Conservation (phyloP, 495 filamentous ascomycete genomes). For the Penicillium coffeae region DNA sequence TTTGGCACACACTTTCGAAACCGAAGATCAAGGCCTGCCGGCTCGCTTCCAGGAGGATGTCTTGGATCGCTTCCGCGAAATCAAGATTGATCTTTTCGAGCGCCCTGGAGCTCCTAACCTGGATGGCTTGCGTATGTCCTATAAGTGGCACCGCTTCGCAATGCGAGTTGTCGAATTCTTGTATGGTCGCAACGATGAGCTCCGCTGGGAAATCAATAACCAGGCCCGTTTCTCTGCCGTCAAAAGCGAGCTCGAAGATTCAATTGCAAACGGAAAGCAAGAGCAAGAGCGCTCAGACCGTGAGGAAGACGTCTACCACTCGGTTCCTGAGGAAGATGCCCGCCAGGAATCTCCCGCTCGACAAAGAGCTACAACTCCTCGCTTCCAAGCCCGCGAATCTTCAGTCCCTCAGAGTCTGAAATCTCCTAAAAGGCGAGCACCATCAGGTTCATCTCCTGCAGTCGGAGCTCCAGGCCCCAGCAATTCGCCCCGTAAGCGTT, state of each 20-base stretch:
- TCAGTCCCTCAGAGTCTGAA: background rate
- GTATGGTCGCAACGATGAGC: background rate
- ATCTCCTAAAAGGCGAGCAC: background rate
- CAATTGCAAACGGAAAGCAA: background rate
- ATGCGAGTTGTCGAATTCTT: slow-evolving; percentile 2
- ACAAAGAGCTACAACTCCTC: no score
- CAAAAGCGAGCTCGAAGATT: background rate
- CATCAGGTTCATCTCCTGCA: background rate
- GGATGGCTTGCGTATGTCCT: slow-evolving; percentile 20
- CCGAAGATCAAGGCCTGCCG: slow-evolving; percentile 33
- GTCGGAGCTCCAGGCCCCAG: background rate
- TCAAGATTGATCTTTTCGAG: slow-evolving; percentile 20
- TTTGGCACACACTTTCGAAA: slow-evolving; percentile 17
- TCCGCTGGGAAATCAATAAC: background rate
- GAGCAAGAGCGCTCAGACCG: background rate
- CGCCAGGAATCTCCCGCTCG: no score
- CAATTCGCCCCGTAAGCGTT: background rate
- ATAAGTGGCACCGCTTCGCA: slow-evolving; percentile 32
- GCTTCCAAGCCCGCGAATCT: background rate
- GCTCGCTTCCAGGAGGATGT: slow-evolving; percentile 24
- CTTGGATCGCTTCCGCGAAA: slow-evolving; percentile 30
- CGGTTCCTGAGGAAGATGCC: no score
- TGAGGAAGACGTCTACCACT: background rate
- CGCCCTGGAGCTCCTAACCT: slow-evolving; percentile 22
- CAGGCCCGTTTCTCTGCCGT: background rate